Base-by-base conservation (phyloP, 2,329 filamentous ascomycete genomes). In the Capronia coronata region DNA sequence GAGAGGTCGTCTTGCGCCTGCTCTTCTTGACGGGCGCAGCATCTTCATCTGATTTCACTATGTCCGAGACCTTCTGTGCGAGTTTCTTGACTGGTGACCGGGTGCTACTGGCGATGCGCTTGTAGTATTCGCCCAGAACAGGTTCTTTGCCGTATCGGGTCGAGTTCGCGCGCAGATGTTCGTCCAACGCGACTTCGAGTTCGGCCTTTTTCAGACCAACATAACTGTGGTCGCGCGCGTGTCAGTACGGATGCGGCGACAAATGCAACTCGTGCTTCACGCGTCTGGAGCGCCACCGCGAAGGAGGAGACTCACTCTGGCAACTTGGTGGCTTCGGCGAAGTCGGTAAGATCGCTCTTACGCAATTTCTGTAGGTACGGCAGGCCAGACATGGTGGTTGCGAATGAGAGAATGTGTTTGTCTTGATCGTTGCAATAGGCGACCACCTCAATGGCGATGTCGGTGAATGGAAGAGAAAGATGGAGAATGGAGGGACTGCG, bases 301-400 rank as follows among this genome's bases (percentile, higher is more conserved):
- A 22, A 19, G 37, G 37, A 19, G 7, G 23, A 45, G 45, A 47
- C 54, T 78, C 82, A 94, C 88, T 86, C 78, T 64, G 79, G 76
- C 47, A 61, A 39, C 14, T 54, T 55, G 46, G 43, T 58, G 40
- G 75, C 71, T 58, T 86, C 79, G 52, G 87, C 87, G 55, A 94
- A 75, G 56, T 86, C 83, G 61, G 80, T 68, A 49, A 95, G 78
- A 58, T 91, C 87, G 61, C 75, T 76, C 76, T 94, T 94, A 73
- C 86, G 84, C 77, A 93, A 86, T 67, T 78, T 77, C 68, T 83
- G 79, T 65, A 95, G 76, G 80, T 86, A 94, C 61, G 81, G 79
- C 59, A 70, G 71, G 61, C 71, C 71, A 55, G 81, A 80, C 82
- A 86, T 86, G 61, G 65, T 77, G 61, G 25, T 18, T 21, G 29